Evolutionary conservation across 139 green algal species (phyloP), one percentile per base, ranked within the genome.

Genomic region (Chlamydomonas sp.): DNA sequence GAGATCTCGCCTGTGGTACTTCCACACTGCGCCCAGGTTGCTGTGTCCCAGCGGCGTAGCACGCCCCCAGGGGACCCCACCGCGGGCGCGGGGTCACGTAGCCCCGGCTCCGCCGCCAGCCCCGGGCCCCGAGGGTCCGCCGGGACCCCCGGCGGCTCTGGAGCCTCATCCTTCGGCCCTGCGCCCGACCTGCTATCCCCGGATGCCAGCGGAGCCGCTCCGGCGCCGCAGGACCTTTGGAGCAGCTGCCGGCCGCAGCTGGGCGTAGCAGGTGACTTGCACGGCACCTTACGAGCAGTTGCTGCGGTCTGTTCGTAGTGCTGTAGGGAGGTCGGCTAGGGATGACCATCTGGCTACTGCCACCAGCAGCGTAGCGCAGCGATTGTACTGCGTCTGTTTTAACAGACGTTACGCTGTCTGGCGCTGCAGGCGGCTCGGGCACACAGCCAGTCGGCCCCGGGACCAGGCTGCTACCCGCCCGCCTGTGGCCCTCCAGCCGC

Each of bases 401-500:
- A 10, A 8, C 63, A 68, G 63, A 4, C 9, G 69, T 18, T 2
- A 6, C 69, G 69, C 17, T 8, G n/a, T n/a, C 18, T 20, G 1
- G 72, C 3, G 60, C 16, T 49, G 60, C 3, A 18, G n/a, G 78
- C 62, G 78, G 16, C 20, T 6, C 1, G 17, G 61, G 49, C 2
- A 49, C 17, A 49, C 31, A 49, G 31, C 31, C 31, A 49, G 31
- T 49, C 31, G 31, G 31, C 57, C 14, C 60, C n/a, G 80, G 80
- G 18, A 6, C 68, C 59, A 49, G 12, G 12, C 71, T 86, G 60
- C 62, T 91, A 4, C 67, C 85, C 1, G 90, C 92, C 4, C 80
- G 89, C 60, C 66, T 91, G 12, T 94, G 89, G 90, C 92, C 92
- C 1, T 61, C 73, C 2, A 63, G 85, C 17, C 80, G 79, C 49